Evolutionary conservation across 2,329 filamentous ascomycete species (phyloP).

Genomic region (Ophiocordyceps polyrhachis-furcata): DNA sequence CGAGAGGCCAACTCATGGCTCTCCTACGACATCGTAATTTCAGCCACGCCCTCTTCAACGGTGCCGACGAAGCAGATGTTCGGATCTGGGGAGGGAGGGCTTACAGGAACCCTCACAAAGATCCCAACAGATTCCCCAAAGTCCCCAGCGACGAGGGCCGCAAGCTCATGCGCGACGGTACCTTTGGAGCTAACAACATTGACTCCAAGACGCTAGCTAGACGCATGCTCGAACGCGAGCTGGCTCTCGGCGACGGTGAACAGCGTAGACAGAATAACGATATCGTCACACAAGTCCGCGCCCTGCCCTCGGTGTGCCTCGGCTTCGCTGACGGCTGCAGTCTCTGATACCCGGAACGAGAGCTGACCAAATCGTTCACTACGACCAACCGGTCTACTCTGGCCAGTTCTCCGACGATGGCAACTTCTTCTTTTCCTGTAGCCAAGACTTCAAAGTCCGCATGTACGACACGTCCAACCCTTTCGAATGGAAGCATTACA

Average conservation of each 20-base stretch:
- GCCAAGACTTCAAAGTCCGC: slow-evolving; percentile 81
- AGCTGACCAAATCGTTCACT: slow-evolving; percentile 77
- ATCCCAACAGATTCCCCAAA: slow-evolving; percentile 52
- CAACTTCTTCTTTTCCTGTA: slow-evolving; percentile 88
- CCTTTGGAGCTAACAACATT: slow-evolving; percentile 53
- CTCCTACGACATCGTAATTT: slow-evolving; percentile 21
- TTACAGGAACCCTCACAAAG: slow-evolving; percentile 12
- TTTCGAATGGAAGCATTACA: slow-evolving; percentile 91
- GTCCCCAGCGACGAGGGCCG: slow-evolving; percentile 63
- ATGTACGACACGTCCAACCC: slow-evolving; percentile 98
- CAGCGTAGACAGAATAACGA: slow-evolving; percentile 40
- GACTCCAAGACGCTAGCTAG: slow-evolving; percentile 44
- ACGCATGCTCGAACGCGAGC: slow-evolving; percentile 62
- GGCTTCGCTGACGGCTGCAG: slow-evolving; percentile 18
- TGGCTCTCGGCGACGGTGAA: slow-evolving; percentile 48
- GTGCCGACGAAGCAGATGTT: slow-evolving; percentile 17
- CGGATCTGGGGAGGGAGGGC: slow-evolving; percentile 18
- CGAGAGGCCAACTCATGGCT: slow-evolving; percentile 19
- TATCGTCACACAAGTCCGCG: slow-evolving; percentile 47
- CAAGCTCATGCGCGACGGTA: slow-evolving; percentile 64
- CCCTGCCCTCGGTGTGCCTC: not conserved
- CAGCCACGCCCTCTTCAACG: slow-evolving; percentile 16
- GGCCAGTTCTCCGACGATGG: slow-evolving; percentile 95
- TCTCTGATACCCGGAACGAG: slow-evolving; percentile 58
- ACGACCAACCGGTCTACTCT: slow-evolving; percentile 72